These are phyloP conservation scores for Naganishia kalamii DNA, from an alignment of 768 basidiomycete genomes.

Conservation along the genomic window DNA sequence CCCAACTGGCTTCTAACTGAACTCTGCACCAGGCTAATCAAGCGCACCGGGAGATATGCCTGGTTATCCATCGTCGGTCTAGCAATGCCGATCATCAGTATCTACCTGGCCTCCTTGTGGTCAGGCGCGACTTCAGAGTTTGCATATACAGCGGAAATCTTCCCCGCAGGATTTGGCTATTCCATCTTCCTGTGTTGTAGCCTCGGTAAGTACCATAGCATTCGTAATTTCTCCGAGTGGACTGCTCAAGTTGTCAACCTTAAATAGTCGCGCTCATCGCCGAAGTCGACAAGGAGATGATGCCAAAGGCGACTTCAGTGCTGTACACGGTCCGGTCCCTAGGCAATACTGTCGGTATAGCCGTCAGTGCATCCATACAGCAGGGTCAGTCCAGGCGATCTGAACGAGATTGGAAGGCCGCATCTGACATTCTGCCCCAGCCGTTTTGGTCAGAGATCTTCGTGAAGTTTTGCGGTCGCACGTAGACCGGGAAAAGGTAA, in stretches of 20 bases:
- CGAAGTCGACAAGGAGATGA: conserved; percentile 36
- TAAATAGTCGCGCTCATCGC: conserved; percentile 39
- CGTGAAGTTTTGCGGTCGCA: conserved; percentile 19
- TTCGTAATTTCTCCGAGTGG: background rate
- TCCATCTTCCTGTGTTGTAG: conserved; percentile 41
- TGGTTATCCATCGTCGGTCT: conserved; percentile 33
- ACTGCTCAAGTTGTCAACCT: background rate
- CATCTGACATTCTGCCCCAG: conserved; percentile 8
- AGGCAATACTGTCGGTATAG: conserved; percentile 41
- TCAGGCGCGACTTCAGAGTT: conserved; percentile 30
- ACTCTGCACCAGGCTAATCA: conserved; percentile 25
- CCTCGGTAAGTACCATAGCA: conserved; percentile 29
- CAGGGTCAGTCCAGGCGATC: conserved; percentile 5
- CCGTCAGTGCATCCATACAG: conserved; percentile 40
- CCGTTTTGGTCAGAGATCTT: conserved; percentile 29
- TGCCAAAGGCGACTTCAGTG: conserved; percentile 45
- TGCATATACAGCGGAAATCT: conserved; percentile 35
- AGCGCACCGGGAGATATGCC: conserved; percentile 34
- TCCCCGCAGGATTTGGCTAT: conserved; percentile 42
- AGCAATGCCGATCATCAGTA: conserved; percentile 30
- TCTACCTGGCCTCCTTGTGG: conserved; percentile 36
- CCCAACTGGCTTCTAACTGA: background rate
- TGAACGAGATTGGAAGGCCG: background rate
- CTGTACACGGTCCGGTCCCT: conserved; percentile 43
- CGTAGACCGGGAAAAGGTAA: conserved; percentile 28